phyloP scores from a whole-genome alignment of 1,284 basidiomycete genomes.

The Boletus semigastroideus region DNA sequence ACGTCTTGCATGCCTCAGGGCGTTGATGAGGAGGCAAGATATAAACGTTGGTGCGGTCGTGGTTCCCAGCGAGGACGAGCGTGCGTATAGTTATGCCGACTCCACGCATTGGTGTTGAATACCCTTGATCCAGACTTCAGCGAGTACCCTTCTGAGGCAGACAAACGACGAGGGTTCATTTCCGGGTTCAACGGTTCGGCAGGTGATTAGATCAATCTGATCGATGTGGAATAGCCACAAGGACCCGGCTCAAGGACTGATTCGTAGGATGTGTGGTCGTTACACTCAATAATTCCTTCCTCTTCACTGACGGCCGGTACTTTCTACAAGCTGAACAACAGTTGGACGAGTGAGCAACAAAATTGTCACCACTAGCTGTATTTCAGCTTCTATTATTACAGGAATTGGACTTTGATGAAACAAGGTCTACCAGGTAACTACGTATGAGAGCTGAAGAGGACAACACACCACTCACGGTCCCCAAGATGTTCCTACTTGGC shows the following conservation, averaged over 20 bases:
- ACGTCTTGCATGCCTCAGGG: slow-evolving; percentile 58
- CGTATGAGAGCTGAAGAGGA: background rate
- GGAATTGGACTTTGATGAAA: slow-evolving; percentile 94
- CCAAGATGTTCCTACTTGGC: slow-evolving; percentile 87
- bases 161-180: slow-evolving; percentile 83
- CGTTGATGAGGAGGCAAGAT: slow-evolving; percentile 62
- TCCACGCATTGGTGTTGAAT: background rate
- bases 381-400: slow-evolving; percentile 26
- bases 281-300: slow-evolving; percentile 67
- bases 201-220: slow-evolving; percentile 44
- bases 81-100: slow-evolving; percentile 44
- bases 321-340: slow-evolving; percentile 91
- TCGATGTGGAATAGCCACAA: background rate
- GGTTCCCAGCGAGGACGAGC: slow-evolving; percentile 87
- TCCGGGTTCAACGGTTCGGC: slow-evolving; percentile 94
- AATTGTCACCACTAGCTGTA: background rate
- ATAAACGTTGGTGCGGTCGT: slow-evolving; percentile 68
- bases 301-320: slow-evolving; percentile 95
- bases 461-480: slow-evolving; percentile 8
- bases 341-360: slow-evolving; percentile 64
- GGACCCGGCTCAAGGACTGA: slow-evolving; percentile 3
- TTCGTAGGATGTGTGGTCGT: slow-evolving; percentile 75
- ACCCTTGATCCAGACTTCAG: slow-evolving; percentile 66
- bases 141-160: slow-evolving; percentile 86
- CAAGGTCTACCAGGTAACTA: slow-evolving; percentile 71